Base-by-base conservation (phyloP, 1,284 basidiomycete genomes). In the Exsudoporus floridanus region DNA sequence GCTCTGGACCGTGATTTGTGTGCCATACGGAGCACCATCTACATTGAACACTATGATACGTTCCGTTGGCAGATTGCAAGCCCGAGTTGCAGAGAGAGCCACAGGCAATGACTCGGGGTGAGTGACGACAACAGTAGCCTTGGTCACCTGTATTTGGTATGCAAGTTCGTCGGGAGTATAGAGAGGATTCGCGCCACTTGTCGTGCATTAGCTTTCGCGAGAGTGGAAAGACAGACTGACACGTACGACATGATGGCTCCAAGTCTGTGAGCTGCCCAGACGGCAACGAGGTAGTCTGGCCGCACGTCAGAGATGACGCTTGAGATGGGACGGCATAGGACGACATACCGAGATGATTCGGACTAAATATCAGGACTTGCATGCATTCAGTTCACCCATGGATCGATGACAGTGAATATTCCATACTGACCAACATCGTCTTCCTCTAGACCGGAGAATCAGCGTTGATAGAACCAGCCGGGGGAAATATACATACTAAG, bases 181-280 rank as follows among this genome's bases (percentile, higher is more conserved):
- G 2, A 74, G 63, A 0, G 84, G 83, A 57, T 87, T 87, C 1
- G 83, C 83, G 18, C 77, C 70, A 27, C 79, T 77, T 77, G 48
- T 9, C 12, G 2, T 6, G 44, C 34, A n/a, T 62, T 36, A 57
- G 58, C 35, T 33, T 60, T 42, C 42, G 53, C 54, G 28, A 45
- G 28, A 45, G 30, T 31, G 16, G 19, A 53, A 47, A 30, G 23
- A 31, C 44, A 30, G 28, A 43, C 6, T 1, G 12, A 40, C 14
- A 48, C 78, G 61, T 69, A 83, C 77, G 86, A 86, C 67, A 88
- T 75, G 47, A 87, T 80, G 3, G 76, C 90, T 12, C 90, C 90
- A 13, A 91, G 70, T 38, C 81, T 79, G 59, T 92, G 89, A 1
- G 76, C 70, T 2, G 88, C 92, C 90, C 91, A 93, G 12, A 92